Evolutionary conservation across 768 basidiomycete genomes (phyloP).

Genomic region (Ramaria rubella): DNA sequence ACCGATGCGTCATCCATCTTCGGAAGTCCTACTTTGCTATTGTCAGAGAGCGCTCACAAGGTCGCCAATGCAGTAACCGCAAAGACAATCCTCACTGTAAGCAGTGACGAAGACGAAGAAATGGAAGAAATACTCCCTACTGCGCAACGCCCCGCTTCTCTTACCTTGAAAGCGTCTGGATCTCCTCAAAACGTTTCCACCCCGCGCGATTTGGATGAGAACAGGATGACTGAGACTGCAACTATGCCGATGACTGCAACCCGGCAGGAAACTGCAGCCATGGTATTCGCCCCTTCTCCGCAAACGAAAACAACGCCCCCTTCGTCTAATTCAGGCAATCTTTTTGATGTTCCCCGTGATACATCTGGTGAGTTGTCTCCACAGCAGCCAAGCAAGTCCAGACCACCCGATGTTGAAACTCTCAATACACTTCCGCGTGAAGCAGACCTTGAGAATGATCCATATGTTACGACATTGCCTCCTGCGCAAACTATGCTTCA

Average conservation of each 20-base stretch:
- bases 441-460: not conserved
- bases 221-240: no score
- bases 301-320: not conserved
- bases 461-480: not conserved
- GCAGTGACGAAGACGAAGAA: conserved; percentile 29
- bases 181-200: not conserved
- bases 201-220: no score
- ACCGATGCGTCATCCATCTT: conserved; percentile 23
- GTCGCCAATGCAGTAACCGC: not conserved
- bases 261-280: no score
- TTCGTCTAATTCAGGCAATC: not conserved
- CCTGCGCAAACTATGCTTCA: not conserved
- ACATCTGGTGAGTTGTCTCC: not conserved
- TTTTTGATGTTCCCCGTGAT: not conserved
- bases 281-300: not conserved
- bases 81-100: not conserved
- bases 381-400: not conserved
- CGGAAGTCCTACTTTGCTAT: conserved; percentile 32
- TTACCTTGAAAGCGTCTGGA: not conserved
- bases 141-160: not conserved
- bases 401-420: not conserved
- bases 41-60: not conserved
- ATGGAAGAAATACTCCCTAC: conserved; percentile 30
- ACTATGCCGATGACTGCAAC: no score
- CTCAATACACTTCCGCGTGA: not conserved